A percentile compares a stretch with the other conserved stretches of the same genome.
Evolutionary conservation across 768 basidiomycete genomes (phyloP).

Genomic region (Fistulinella prunicolor): DNA sequence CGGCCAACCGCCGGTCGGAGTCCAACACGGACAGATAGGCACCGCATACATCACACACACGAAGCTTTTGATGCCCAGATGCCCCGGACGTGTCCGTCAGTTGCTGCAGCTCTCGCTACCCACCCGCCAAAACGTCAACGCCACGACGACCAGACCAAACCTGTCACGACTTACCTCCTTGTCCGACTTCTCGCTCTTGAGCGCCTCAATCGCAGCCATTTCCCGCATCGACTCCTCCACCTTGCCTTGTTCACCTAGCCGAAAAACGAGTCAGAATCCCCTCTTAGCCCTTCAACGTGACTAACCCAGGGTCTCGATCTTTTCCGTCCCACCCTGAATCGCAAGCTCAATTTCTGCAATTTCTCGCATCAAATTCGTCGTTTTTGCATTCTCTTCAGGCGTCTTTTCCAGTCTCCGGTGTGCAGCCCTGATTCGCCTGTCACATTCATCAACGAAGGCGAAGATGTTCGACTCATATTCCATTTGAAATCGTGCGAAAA

Average conservation of each 20-base stretch:
- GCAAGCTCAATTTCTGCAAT: slow-evolving; percentile 99
- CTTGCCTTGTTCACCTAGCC: slow-evolving; percentile 92
- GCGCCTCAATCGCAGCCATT: slow-evolving; percentile 94
- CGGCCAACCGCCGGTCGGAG: slow-evolving; percentile 96
- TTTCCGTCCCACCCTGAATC: slow-evolving; percentile 97
- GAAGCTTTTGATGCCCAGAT: slow-evolving; percentile 98
- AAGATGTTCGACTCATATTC: slow-evolving; percentile 97
- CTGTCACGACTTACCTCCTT: slow-evolving; percentile 66
- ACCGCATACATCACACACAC: slow-evolving; percentile 99
- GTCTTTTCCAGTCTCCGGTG: slow-evolving; percentile 98
- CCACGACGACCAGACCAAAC: slow-evolving; percentile 4
- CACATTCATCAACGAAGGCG: slow-evolving; percentile 96
- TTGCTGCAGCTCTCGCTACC: slow-evolving; percentile 87
- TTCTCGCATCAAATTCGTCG: slow-evolving; percentile 98
- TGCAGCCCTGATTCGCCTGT: slow-evolving; percentile 89
- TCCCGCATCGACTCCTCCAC: slow-evolving; percentile 99
- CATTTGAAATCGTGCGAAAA: slow-evolving; percentile 84
- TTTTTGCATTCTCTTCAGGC: slow-evolving; percentile 99
- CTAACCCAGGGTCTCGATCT: slow-evolving; percentile 89
- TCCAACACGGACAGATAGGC: slow-evolving; percentile 98
- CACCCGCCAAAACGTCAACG: slow-evolving; percentile 9
- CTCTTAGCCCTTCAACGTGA: slow-evolving; percentile 12
- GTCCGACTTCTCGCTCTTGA: slow-evolving; percentile 93
- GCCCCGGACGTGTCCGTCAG: slow-evolving; percentile 98
- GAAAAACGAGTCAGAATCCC: slow-evolving; percentile 2